Evolutionary conservation across 306 rosid genomes (phyloP).

Genomic region (Rosa multiflora): DNA sequence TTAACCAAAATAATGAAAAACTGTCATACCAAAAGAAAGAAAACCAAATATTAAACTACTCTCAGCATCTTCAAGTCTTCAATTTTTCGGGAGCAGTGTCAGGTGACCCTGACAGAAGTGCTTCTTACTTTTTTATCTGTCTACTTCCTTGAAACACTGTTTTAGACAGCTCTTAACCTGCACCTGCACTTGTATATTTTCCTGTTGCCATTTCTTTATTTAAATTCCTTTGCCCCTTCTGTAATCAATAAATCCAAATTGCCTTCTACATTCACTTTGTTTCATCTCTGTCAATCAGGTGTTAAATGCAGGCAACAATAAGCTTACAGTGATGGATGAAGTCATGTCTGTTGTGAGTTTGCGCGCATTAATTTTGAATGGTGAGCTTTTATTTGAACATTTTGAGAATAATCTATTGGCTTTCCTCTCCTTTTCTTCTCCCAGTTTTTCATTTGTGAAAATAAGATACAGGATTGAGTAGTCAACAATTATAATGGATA

Average conservation of each 20-base stretch:
- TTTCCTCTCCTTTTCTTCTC: not conserved
- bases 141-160: not conserved
- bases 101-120: not conserved
- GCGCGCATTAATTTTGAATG: slow-evolving; percentile 80
- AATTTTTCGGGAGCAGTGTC: not conserved
- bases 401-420: not conserved
- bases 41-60: not conserved
- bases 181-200: not conserved
- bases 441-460: not conserved
- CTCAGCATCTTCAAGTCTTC: not conserved
- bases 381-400: slow-evolving; percentile 36
- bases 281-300: slow-evolving; percentile 53
- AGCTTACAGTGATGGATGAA: slow-evolving; percentile 67
- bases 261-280: slow-evolving; percentile 27
- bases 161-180: not conserved
- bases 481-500: not conserved
- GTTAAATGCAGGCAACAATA: slow-evolving; percentile 82
- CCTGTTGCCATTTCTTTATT: not conserved
- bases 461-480: not conserved
- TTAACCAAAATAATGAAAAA: not conserved
- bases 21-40: not conserved
- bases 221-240: not conserved
- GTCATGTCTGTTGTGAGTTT: slow-evolving; percentile 49
- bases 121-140: not conserved
- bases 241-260: slow-evolving; percentile 10